phyloP scores from a whole-genome alignment of 495 filamentous ascomycete genomes.

The Clohesyomyces aquaticus region DNA sequence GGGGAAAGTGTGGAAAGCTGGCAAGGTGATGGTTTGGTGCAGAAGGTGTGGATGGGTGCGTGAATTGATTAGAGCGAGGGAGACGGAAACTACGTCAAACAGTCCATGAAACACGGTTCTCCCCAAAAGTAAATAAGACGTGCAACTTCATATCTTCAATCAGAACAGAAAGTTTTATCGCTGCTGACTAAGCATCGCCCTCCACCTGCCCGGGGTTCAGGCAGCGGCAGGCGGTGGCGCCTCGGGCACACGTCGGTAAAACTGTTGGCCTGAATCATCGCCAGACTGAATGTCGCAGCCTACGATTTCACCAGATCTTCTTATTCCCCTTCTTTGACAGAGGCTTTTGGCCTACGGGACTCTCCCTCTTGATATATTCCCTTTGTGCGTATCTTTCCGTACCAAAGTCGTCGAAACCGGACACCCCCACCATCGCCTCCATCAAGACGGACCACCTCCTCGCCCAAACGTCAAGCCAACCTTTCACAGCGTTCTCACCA shows the following conservation, averaged over 20 bases:
- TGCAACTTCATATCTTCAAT: not conserved
- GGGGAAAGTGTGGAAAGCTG: too few species aligned
- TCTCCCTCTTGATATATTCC: not conserved
- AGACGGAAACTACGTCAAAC: too few species aligned
- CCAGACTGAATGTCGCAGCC: not conserved
- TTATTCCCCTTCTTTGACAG: not conserved
- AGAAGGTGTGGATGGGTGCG: too few species aligned
- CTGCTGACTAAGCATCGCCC: not conserved
- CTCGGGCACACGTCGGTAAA: not conserved
- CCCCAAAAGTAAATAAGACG: too few species aligned
- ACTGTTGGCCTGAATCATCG: not conserved
- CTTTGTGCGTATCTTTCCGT: conserved; percentile 1
- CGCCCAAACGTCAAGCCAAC: not conserved
- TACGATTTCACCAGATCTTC: not conserved
- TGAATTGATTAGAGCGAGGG: too few species aligned
- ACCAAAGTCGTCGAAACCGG: not conserved
- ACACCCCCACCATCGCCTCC: not conserved
- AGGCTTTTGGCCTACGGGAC: not conserved
- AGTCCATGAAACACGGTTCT: too few species aligned
- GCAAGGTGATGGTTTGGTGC: too few species aligned
- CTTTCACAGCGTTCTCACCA: not conserved
- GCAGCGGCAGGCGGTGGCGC: not conserved
- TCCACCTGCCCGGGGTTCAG: too few species aligned
- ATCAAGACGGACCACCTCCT: not conserved
- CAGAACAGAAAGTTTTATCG: not conserved